Evolutionary conservation across 2,329 filamentous ascomycete genomes (phyloP), one percentile per base, ranked within the genome.

Genomic region (Clarireedia homoeocarpa): DNA sequence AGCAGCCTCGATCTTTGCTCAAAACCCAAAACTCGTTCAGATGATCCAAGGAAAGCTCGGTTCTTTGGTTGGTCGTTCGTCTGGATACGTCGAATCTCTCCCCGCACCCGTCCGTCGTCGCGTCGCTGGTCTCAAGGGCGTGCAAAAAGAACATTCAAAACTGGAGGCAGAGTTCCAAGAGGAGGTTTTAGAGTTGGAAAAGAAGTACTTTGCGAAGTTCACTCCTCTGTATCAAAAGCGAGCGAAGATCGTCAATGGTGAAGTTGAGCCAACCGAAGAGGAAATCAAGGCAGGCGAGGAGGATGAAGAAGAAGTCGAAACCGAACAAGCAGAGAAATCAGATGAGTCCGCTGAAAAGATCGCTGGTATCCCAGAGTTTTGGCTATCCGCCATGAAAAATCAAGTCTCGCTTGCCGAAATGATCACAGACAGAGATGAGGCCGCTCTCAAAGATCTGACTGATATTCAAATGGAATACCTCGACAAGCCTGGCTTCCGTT

Each of bases 351-450:
- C 73, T 39, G 72, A 71, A 51, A 74, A 78, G 61, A 72, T 77
- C 55, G 79, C 84, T 68, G 94, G 94, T 73, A 96, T 99, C 61
- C 94, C 94, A 61, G 94, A 99, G 76, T 99, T 99, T 82, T 99
- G 94, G 94, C 81, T 99, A 51, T 96, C 92, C 60, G 92, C 95
- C 66, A 97, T 99, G 92, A 99, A 99, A 83, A 99, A 99, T 80
- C 92, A 96, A 73, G 84, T 94, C 68, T 95, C 91, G 30, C 85
- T 99, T 56, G 90, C 92, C 56, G 95, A 99, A 76, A 96, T 96
- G 84, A 96, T 99, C 72, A 99, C 94, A 68, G 94, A 97, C 68
- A 88, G 91, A 63, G 94, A 99, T 71, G 94, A 99, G 82, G 85
- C 83, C 65, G 94, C 91, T 53, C 85, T 99, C 57, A 95, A 95